phyloP scores from a whole-genome alignment of 1,139 yeast species.

The Schwanniomyces etchellsii region DNA sequence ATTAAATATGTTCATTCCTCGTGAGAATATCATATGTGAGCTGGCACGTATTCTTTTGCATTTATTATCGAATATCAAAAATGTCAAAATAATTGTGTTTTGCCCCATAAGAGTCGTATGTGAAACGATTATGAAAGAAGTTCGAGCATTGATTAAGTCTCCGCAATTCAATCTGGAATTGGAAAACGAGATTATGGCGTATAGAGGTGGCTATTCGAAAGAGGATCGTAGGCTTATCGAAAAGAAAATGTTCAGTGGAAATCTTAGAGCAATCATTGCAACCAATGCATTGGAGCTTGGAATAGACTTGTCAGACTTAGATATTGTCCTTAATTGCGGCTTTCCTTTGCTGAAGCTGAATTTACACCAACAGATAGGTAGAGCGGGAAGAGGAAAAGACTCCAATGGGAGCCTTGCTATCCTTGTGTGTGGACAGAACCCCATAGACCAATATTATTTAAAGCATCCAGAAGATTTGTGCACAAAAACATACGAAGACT shows the following conservation, averaged over 20 bases:
- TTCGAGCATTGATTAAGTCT: constrained; percentile 43
- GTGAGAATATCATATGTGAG: constrained; percentile 70
- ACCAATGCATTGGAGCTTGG: constrained; percentile 96
- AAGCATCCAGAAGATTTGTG: constrained; percentile 62
- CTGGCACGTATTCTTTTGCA: constrained; percentile 70
- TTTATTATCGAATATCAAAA: constrained; percentile 49
- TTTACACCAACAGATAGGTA: constrained; percentile 91
- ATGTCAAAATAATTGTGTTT: constrained; percentile 71
- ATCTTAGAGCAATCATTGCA: constrained; percentile 79
- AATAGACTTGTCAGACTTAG: constrained; percentile 87
- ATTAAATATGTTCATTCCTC: constrained; percentile 23
- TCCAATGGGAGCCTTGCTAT: constrained; percentile 64
- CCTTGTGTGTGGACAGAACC: constrained; percentile 77
- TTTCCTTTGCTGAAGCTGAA: constrained; percentile 85
- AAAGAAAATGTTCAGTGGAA: constrained; percentile 82
- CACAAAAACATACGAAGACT: constrained; percentile 38
- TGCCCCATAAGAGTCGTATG: constrained; percentile 84
- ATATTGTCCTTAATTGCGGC: constrained; percentile 87
- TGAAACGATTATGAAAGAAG: constrained; percentile 81
- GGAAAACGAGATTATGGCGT: constrained; percentile 71
- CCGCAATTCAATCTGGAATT: constrained; percentile 28
- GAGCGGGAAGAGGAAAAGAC: constrained; percentile 84
- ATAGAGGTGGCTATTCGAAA: constrained; percentile 91
- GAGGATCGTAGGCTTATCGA: constrained; percentile 83
- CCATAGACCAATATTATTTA: constrained; percentile 82